These are phyloP conservation scores for Leptographium galeiforme DNA, from an alignment of 2,329 filamentous ascomycete species.

Conservation along the genomic window DNA sequence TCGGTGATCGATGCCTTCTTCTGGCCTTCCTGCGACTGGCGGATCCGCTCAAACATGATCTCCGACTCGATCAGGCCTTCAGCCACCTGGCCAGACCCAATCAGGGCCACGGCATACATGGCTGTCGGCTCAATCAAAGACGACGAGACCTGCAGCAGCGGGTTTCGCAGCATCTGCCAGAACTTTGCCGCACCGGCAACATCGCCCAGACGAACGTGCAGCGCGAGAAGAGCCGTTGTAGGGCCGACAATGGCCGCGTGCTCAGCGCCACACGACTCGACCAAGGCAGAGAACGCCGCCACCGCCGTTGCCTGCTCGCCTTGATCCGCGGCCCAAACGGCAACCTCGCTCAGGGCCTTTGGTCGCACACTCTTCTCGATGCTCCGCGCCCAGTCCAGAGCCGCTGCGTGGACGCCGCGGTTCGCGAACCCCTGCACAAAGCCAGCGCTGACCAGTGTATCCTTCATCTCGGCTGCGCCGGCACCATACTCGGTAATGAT, in stretches of 20 bases:
- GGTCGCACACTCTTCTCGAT: slow-evolving; percentile 46
- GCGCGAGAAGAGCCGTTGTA: slow-evolving; percentile 57
- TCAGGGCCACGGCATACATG: slow-evolving; percentile 81
- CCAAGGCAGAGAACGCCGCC: slow-evolving; percentile 49
- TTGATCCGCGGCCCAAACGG: slow-evolving; percentile 65
- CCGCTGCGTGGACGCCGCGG: slow-evolving; percentile 56
- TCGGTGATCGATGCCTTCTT: slow-evolving; percentile 47
- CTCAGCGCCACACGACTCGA: slow-evolving; percentile 43
- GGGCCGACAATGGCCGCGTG: slow-evolving; percentile 24
- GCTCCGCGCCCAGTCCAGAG: slow-evolving; percentile 57
- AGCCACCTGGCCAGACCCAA: slow-evolving; percentile 72
- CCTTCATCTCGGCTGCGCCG: slow-evolving; percentile 50
- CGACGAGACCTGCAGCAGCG: slow-evolving; percentile 43
- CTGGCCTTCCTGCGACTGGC: slow-evolving; percentile 35
- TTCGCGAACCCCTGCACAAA: slow-evolving; percentile 69
- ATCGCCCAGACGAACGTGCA: slow-evolving; percentile 73
- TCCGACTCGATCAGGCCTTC: slow-evolving; percentile 70
- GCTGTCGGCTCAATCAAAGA: slow-evolving; percentile 74
- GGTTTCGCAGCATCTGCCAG: slow-evolving; percentile 60
- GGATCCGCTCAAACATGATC: slow-evolving; percentile 76
- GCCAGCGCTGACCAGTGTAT: slow-evolving; percentile 57
- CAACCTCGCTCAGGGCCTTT: slow-evolving; percentile 58
- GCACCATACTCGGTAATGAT: slow-evolving; percentile 52
- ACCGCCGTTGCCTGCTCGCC: slow-evolving; percentile 57
- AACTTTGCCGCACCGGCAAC: slow-evolving; percentile 64